Conservation (phyloP, 768 basidiomycete genomes). For the Lyophyllum atratum region DNA sequence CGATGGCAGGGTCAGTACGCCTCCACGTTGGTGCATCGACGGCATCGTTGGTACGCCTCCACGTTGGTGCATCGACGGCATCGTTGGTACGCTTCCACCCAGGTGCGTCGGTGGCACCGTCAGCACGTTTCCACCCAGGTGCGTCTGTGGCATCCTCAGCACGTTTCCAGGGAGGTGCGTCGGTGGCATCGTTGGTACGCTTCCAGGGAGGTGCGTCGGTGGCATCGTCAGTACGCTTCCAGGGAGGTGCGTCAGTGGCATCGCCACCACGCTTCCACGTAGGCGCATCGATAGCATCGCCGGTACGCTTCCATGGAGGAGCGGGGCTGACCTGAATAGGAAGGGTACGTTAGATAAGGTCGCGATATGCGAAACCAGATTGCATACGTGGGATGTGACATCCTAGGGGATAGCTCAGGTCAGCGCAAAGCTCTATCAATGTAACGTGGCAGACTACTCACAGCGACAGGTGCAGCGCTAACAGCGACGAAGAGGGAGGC, state of each 20-base stretch:
- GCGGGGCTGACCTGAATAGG: not conserved
- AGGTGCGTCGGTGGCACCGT: not conserved
- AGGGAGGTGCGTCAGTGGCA: not conserved
- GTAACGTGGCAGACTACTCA: constrained; percentile 5
- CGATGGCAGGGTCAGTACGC: not conserved
- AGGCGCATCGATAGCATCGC: not conserved
- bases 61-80: not conserved
- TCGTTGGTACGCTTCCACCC: not conserved
- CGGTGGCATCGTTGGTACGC: not conserved
- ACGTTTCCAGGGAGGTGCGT: not conserved
- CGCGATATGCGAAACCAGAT: not conserved
- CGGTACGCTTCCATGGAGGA: not conserved
- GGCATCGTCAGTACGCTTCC: not conserved
- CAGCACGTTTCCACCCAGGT: constrained; percentile 3
- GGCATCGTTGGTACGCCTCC: too few species aligned
- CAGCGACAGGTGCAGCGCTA: constrained; percentile 15
- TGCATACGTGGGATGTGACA: constrained; percentile 3
- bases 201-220: not conserved
- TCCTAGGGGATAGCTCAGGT: not conserved
- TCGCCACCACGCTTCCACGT: not conserved
- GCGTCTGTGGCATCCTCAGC: too few species aligned
- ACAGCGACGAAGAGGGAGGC: constrained; percentile 11
- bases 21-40: too few species aligned
- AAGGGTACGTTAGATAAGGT: not conserved
- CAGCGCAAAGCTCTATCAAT: not conserved